Evolutionary conservation across 2,329 filamentous ascomycete species (phyloP).

Genomic region (Xylariaceae sp.): DNA sequence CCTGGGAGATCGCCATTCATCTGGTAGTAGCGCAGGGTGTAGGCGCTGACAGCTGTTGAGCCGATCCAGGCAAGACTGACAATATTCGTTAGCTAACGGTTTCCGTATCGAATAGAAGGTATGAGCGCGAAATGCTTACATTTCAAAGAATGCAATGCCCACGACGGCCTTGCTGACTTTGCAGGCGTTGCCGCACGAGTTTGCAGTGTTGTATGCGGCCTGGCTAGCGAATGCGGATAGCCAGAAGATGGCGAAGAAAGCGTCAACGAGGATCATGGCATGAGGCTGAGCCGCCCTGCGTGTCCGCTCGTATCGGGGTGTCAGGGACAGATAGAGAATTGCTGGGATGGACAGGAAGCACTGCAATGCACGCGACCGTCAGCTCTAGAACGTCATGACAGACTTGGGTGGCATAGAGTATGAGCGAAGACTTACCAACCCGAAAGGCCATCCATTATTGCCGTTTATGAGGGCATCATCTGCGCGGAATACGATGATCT

Average conservation of each 20-base stretch:
- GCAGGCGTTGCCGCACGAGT: conserved; percentile 53
- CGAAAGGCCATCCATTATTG: conserved; percentile 60
- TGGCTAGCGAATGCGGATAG: conserved; percentile 63
- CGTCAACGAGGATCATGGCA: conserved; percentile 56
- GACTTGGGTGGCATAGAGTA: too few relatives aligned
- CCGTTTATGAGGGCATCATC: conserved; percentile 47
- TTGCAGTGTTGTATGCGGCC: conserved; percentile 57
- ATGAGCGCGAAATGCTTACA: conserved; percentile 38
- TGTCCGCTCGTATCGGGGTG: conserved; percentile 59
- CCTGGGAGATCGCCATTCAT: conserved; percentile 59
- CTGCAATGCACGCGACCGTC: conserved; percentile 30
- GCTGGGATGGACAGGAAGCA: conserved; percentile 62
- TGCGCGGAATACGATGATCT: conserved; percentile 54
- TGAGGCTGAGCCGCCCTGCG: conserved; percentile 58
- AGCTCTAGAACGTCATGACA: too few relatives aligned
- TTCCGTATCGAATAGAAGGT: not conserved
- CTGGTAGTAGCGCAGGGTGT: conserved; percentile 58
- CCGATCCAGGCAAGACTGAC: conserved; percentile 51
- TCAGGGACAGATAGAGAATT: conserved; percentile 62
- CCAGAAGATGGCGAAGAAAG: conserved; percentile 58
- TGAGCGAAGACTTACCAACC: conserved; percentile 49
- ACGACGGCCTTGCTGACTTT: conserved; percentile 60
- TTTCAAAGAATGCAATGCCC: conserved; percentile 57
- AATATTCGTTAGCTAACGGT: not conserved
- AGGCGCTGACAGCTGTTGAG: conserved; percentile 53